phyloP scores from a whole-genome alignment of 257 asterid species.

The Solanum chaucha region DNA sequence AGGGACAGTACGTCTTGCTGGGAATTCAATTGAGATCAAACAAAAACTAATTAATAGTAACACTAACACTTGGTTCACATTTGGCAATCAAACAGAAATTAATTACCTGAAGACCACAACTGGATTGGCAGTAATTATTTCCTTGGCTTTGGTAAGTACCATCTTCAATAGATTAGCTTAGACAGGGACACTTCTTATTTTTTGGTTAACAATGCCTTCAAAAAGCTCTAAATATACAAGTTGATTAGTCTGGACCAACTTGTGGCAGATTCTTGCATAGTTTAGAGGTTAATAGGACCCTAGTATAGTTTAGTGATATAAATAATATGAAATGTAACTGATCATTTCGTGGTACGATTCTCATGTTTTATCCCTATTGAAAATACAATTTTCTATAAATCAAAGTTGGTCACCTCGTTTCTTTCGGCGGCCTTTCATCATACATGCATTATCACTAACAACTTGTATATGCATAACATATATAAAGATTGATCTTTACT shows the following conservation, averaged over 20 bases:
- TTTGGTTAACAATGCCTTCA: not conserved
- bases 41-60: not conserved
- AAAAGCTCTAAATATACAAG: not conserved
- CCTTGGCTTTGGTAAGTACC: conserved; percentile 79
- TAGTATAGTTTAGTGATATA: not conserved
- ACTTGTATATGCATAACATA: not conserved
- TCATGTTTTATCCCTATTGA: too few species aligned
- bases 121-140: conserved; percentile 45
- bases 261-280: not conserved
- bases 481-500: not conserved
- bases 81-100: not conserved
- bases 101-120: conserved; percentile 76
- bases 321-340: not conserved
- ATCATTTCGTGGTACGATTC: not conserved
- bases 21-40: not conserved
- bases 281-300: too few species aligned
- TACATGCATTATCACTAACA: not conserved
- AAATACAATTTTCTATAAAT: not conserved
- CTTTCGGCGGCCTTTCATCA: not conserved
- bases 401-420: not conserved
- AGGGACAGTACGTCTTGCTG: conserved; percentile 88
- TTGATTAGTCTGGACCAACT: not conserved
- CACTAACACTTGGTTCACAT: not conserved
- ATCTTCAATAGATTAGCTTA: conserved; percentile 10
- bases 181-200: not conserved